phyloP scores from a whole-genome alignment of 805 yeast species.

The Wickerhamiella sergipiensis region DNA sequence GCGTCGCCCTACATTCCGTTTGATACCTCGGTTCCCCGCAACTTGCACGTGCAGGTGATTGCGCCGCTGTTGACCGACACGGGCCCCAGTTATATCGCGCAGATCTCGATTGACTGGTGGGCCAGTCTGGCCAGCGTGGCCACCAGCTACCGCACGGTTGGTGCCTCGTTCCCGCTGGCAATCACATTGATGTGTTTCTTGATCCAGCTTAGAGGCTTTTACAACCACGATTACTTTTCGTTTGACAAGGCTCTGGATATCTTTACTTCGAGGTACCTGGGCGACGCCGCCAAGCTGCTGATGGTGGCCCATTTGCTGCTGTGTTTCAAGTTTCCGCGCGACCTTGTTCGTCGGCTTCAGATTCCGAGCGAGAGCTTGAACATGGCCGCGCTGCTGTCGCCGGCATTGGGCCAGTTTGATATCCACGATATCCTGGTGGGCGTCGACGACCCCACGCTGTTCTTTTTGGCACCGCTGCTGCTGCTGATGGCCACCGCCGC shows the following conservation, averaged over 20 bases:
- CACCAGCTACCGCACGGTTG: conserved; percentile 61
- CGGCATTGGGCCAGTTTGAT: conserved; percentile 6
- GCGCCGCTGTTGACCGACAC: not conserved
- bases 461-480: conserved; percentile 11
- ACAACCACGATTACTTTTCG: conserved; percentile 28
- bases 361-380: conserved; percentile 20
- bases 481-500: conserved; percentile 10
- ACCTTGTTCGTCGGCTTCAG: conserved; percentile 14
- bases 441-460: conserved; percentile 11
- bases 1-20: conserved; percentile 18
- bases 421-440: conserved; percentile 17
- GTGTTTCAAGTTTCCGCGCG: conserved; percentile 10
- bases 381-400: conserved; percentile 12
- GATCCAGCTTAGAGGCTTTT: conserved; percentile 39
- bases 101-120: conserved; percentile 33
- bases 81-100: conserved; percentile 2
- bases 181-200: conserved; percentile 38
- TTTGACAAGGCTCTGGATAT: conserved; percentile 34
- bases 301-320: conserved; percentile 22
- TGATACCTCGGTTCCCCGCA: not conserved
- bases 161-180: conserved; percentile 56
- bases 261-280: conserved; percentile 24
- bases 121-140: conserved; percentile 56
- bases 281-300: conserved; percentile 18
- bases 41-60: conserved; percentile 2